Percentiles rank a stretch among this genome's conserved stretches.
Evolutionary conservation across 2,329 filamentous ascomycete species (phyloP).

Genomic region (Bipolaris zeicola): DNA sequence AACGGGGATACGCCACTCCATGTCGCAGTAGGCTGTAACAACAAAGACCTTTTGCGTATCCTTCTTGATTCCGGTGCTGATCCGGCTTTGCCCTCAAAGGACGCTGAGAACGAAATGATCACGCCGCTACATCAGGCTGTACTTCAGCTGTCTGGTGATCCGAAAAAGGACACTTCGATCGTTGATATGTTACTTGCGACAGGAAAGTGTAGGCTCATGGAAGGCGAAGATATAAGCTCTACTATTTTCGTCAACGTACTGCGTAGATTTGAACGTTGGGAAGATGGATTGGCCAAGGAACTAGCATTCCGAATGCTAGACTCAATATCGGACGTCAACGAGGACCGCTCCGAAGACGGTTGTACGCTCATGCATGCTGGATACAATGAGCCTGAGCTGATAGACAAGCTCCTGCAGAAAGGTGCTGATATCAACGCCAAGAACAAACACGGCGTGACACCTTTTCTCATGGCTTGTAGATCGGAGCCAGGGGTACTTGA

Average conservation of each 20-base stretch:
- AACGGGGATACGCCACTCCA: slow-evolving; percentile 21
- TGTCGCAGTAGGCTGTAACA: slow-evolving; percentile 14
- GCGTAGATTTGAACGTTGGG: not conserved
- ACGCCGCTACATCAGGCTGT: not conserved
- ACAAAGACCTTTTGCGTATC: slow-evolving; percentile 18
- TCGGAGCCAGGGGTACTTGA: not conserved
- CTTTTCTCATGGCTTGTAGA: not conserved
- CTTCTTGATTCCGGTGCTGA: slow-evolving; percentile 12
- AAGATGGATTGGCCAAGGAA: not conserved
- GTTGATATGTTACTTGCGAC: not conserved
- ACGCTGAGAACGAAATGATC: not conserved
- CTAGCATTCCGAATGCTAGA: not conserved
- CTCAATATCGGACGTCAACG: not conserved
- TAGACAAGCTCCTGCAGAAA: not conserved
- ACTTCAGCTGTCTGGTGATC: not conserved
- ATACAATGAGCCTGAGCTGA: not conserved
- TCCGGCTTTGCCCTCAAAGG: not conserved
- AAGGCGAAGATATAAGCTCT: not conserved
- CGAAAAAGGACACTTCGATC: not conserved
- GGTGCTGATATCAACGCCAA: not conserved
- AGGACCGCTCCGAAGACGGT: not conserved
- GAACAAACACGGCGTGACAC: not conserved
- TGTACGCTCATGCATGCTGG: not conserved
- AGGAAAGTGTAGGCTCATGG: not conserved
- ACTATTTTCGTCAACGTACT: not conserved